Percentiles rank a stretch among this genome's conserved stretches.
Conservation (phyloP, 169 alveolate genomes). For the Babesia ovis region DNA sequence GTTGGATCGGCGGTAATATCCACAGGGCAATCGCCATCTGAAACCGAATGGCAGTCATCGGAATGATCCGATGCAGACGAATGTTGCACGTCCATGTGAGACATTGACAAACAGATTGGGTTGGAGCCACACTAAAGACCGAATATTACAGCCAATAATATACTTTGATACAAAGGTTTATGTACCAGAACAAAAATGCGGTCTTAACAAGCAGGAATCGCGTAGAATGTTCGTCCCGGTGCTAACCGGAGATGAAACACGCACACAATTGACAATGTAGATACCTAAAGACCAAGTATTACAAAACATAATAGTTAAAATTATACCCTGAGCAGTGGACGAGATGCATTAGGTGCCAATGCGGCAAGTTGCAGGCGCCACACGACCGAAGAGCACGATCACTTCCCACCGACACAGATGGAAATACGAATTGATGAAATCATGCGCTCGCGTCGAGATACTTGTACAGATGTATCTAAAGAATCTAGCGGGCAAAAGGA, state of each 20-base stretch:
- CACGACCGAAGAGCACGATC: constrained; percentile 1
- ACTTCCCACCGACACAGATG: constrained; percentile 7
- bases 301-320: background rate
- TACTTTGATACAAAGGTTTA: too few relatives aligned
- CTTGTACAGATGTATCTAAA: background rate
- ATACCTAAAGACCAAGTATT: background rate
- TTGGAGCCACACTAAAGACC: too few relatives aligned
- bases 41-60: too few relatives aligned
- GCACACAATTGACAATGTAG: background rate
- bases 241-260: background rate
- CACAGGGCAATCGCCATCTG: too few relatives aligned
- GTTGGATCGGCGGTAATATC: too few relatives aligned
- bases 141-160: too few relatives aligned
- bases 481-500: background rate
- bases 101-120: too few relatives aligned
- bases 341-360: too few relatives aligned
- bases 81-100: too few relatives aligned
- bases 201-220: background rate
- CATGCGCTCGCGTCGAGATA: constrained; percentile 22
- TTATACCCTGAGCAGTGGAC: too few relatives aligned
- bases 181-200: too few relatives aligned
- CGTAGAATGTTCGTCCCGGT: background rate
- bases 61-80: too few relatives aligned
- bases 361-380: background rate
- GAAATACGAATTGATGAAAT: constrained; percentile 26